phyloP scores from a whole-genome alignment of 192 early-diverging fungal genomes.

The Phlyctochytrium planicorne region DNA sequence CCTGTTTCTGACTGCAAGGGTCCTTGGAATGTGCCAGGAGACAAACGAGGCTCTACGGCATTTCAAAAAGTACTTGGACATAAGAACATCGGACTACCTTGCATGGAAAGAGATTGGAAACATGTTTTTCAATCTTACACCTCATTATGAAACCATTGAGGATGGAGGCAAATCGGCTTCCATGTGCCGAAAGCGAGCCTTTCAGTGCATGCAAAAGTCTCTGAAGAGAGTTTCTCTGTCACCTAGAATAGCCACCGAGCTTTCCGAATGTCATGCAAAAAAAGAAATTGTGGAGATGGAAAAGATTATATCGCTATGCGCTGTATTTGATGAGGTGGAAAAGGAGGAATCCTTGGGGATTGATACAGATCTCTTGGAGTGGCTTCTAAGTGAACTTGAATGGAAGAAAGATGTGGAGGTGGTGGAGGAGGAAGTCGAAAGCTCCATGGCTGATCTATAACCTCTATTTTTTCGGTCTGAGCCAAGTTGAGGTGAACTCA shows the following conservation, averaged over 20 bases:
- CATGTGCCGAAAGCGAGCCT: neutral
- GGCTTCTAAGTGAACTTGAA: neutral
- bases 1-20: neutral
- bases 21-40: neutral
- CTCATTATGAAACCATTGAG: no score
- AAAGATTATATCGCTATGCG: neutral
- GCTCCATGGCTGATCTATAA: neutral
- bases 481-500: constrained; percentile 35
- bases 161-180: no score
- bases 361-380: neutral
- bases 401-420: neutral
- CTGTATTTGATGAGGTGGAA: neutral
- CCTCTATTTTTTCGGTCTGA: neutral
- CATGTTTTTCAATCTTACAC: neutral
- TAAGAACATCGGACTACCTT: neutral
- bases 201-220: neutral
- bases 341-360: neutral
- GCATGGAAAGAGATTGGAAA: neutral
- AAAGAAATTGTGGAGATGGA: neutral
- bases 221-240: neutral
- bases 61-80: neutral
- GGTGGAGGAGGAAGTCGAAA: neutral
- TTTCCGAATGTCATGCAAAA: neutral
- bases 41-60: neutral
- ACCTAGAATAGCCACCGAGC: neutral